Base-by-base conservation (phyloP, 352 stramenopile genomes). In the Blastocystis sp. region DNA sequence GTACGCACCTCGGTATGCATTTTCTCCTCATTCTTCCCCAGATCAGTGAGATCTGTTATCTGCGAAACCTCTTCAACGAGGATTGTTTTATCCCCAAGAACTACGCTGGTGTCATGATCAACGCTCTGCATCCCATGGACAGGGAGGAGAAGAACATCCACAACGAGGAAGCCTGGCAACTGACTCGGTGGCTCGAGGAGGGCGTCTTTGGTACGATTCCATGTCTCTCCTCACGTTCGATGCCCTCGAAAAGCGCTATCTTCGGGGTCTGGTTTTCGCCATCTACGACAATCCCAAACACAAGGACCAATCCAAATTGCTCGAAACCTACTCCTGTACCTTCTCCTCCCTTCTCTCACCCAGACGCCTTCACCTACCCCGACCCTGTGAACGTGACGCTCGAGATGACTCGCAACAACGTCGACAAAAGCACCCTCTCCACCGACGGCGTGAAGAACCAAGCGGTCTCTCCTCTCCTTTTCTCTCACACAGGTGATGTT, bases 1-100 rank as follows among this genome's bases (percentile, higher is more conserved):
- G n/a, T 78, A 34, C 67, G 67, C 4, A 78, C 67, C 8, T 78
- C 67, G 7, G 67, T 78, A 57, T n/a, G 8, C 14, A n/a, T 64
- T 11, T 11, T 56, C 11, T 69, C 16, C 6, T n/a, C n/a, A 78
- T 21, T 78, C 8, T 36, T 7, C 16, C 9, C 8, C 11, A 78
- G 67, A 78, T 78, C 11, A 78, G 67, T 78, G 67, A 78, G 29
- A 78, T 78, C 51, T 78, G 67, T 56, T 78, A 78, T 56, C 46
- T 78, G 44, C 46, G 67, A 78, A 78, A 78, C n/a, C 46, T 78
- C 8, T 78, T 78, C 36, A 24, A 78, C 36, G 67, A 44, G 32
- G 51, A 78, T 24, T 78, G 67, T 36, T 78, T 78, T 29, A 38
- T 9, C 27, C 21, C 73, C 11, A 78, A 78, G 67, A 78, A 78